Base-by-base conservation (phyloP, 208 protist species). In the Endotrypanum monterogeii region DNA sequence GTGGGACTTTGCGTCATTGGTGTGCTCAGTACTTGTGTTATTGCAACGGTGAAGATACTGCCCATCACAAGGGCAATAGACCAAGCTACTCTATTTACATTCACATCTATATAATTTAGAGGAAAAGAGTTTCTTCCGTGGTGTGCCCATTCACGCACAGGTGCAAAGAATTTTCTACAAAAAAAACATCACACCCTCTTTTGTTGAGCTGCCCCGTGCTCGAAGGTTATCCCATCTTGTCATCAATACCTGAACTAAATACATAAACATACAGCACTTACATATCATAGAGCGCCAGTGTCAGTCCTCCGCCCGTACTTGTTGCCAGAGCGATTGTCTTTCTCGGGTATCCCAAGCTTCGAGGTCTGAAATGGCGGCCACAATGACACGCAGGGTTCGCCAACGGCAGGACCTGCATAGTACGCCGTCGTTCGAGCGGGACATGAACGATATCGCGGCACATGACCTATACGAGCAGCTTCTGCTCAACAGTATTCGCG, bases 381-480 rank as follows among this genome's bases (percentile, higher is more conserved):
- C 67, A 9, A 66, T 67, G 41, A 16, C 35, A 28, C 79, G 81
- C 12, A 18, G 30, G 3, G 71, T 76, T n/a, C 84, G 93, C 35
- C 79, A 90, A 71, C 87, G 90, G 41, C 90, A 94, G 71, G 93
- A 97, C 68, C 82, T 94, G 44, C 76, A 83, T 57, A 89, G 25
- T 16, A 84, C 81, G 16, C 79, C 82, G 20, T 73, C 72, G 4
- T 77, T 90, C 8, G 89, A 95, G 83, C 89, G 93, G 30, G 83
- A 83, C 61, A 90, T 97, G 79, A 87, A 86, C 12, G 93, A 97
- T 68, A 70, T 94, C 46, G 73, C 84, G 0, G 93, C 90, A 1
- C 57, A 80, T 14, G 90, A 95, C 41, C 62, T 91, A 25, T 97
- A 97, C 78, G 93, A 97, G 67, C 90, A 95, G 71, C 83, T 93